Base-by-base conservation (phyloP, 129 eudicot species). In the Chrysanthemum makinoi region DNA sequence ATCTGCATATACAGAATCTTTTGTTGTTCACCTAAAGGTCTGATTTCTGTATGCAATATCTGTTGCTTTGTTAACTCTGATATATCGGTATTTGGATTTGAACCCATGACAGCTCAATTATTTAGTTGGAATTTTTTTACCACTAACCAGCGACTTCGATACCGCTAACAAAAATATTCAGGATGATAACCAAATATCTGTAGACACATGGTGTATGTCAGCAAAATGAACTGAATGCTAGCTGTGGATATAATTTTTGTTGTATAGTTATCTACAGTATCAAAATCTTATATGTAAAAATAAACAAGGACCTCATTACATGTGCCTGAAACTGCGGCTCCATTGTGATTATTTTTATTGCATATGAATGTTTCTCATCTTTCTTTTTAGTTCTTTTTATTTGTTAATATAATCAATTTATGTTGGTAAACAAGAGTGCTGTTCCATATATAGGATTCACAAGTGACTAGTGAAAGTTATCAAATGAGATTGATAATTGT, bases 1-100 rank as follows among this genome's bases (percentile, higher is more conserved):
- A 59, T 61, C 47, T 28, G 19, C 3, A 10, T 24, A 4, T 61
- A 17, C 48, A 62, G 33, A 62, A 62, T 62, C 66, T 62, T 26
- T 62, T 26, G 48, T 30, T 62, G 47, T 26, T 30, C 66, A 62
- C 47, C 66, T 33, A 33, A 30, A 33, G 67, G 50, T 62, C 48
- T 6, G n/a, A 62, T 62, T 17, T 62, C 49, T 24, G 46, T 62
- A 33, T n/a, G 35, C 35, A 19, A 59, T 18, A 58, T 58, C 64
- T 20, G 9, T 35, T 7, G 44, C 44, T 59, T 59, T 20, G 35
- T 20, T 59, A 59, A 54, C 60, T 8, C 44, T 7, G 44, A 35
- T 35, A 35, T 14, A 16, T 52, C 57, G 17, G 57, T 35, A 35
- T 35, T 35, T 35, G 44, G 44, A 35, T 3, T 16, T 52, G 17